These are phyloP conservation scores for Flammula alnicola DNA, from an alignment of 1,284 basidiomycete species.

Conservation along the genomic window DNA sequence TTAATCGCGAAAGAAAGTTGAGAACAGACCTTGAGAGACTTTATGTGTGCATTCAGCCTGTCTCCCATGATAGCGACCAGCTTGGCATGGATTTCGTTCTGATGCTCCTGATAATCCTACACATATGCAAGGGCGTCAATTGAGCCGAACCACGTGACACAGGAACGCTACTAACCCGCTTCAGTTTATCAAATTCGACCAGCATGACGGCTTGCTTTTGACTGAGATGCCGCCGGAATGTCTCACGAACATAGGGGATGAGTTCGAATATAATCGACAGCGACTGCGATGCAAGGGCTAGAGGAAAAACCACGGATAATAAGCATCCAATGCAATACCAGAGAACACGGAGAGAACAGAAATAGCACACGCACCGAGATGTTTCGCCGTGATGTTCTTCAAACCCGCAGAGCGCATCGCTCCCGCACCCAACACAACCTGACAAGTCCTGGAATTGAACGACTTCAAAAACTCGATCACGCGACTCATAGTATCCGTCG, in stretches of 20 bases:
- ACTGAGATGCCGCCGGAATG: slow-evolving; percentile 90
- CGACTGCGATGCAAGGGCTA: slow-evolving; percentile 94
- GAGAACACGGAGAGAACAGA: slow-evolving; percentile 5
- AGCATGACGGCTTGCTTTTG: slow-evolving; percentile 96
- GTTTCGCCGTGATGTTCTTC: slow-evolving; percentile 98
- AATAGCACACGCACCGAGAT: slow-evolving; percentile 69
- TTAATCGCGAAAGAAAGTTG: too few species aligned
- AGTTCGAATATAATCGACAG: slow-evolving; percentile 94
- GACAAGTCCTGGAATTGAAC: slow-evolving; percentile 98
- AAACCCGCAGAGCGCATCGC: slow-evolving; percentile 97
- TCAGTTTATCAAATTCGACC: slow-evolving; percentile 97
- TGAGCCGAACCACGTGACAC: neutral
- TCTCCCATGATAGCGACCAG: slow-evolving; percentile 99
- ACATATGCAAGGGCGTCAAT: neutral
- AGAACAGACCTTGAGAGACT: slow-evolving; percentile 67
- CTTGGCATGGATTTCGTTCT: slow-evolving; percentile 98
- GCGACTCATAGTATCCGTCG: slow-evolving; percentile 92
- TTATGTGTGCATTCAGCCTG: slow-evolving; percentile 86
- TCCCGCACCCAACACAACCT: slow-evolving; percentile 96
- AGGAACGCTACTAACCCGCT: slow-evolving; percentile 64
- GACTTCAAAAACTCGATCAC: slow-evolving; percentile 96
- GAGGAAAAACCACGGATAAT: neutral
- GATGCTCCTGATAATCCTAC: slow-evolving; percentile 98
- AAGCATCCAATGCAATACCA: neutral
- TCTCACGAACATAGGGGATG: slow-evolving; percentile 95